Evolutionary conservation across 805 yeast species (phyloP), one percentile per base, ranked within the genome.

Genomic region (Starmerella vitae): DNA sequence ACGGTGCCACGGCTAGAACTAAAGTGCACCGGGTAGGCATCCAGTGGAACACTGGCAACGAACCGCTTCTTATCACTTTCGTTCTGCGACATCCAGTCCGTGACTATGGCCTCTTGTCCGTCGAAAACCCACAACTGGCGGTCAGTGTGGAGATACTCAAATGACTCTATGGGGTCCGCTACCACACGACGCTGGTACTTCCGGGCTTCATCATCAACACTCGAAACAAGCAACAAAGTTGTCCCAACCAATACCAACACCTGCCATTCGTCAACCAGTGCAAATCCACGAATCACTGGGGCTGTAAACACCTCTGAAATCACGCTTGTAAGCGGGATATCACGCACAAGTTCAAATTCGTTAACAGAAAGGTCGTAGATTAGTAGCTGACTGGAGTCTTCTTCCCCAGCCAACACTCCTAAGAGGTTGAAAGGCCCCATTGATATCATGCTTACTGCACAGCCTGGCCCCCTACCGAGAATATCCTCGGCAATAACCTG

Each of bases 21-120:
- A 25, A 67, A 57, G 4, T 71, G 64, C 18, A 71, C 53, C 0
- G 77, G 77, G 49, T 71, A 71, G n/a, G 68, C 59, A 22, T 66
- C 68, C n/a, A 65, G 51, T 40, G 41, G 62, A 3, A 59, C 50
- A 7, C 42, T 32, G 26, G 52, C 47, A 18, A 43, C 36, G 19
- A 22, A 38, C 14, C 32, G 31, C 19, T 28, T 15, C 3, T 12
- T 10, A 15, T 46, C 1, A 51, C 3, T 22, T 26, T 15, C 18
- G 10, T 27, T 24, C 3, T 17, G 18, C 12, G 43, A 38, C 9
- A 40, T 20, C 45, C 45, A 46, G 6, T 34, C 29, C 14, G 41
- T 37, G 13, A 41, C 37, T 9, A 47, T 42, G 28, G 42, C 45
- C 28, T 58, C 55, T 12, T 51, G 48, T 6, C 68, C 68, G 36